Evolutionary conservation across 306 rosid species (phyloP).

Genomic region (Citrullus mucosospermus): DNA sequence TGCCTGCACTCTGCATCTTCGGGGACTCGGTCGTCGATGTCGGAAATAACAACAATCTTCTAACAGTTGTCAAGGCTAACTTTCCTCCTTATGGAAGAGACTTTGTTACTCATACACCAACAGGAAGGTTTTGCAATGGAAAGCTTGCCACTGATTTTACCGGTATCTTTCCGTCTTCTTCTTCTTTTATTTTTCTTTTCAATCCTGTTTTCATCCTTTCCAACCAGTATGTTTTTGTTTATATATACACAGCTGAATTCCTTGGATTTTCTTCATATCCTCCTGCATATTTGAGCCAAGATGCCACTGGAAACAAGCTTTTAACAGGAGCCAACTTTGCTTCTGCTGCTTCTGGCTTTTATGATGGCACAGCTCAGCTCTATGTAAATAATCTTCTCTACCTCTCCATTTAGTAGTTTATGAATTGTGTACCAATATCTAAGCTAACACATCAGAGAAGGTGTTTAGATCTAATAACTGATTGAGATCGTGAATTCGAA

Average conservation of each 20-base stretch:
- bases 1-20: conserved; percentile 45
- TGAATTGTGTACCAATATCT: not conserved
- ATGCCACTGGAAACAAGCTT: conserved; percentile 36
- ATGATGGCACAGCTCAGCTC: conserved; percentile 26
- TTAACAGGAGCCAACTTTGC: conserved; percentile 56
- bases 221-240: not conserved
- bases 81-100: conserved; percentile 62
- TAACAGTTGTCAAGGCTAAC: conserved; percentile 41
- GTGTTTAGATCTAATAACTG: not conserved
- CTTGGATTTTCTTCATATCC: conserved; percentile 51
- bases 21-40: conserved; percentile 57
- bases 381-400: conserved; percentile 24
- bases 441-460: not conserved
- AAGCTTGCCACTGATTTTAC: conserved; percentile 53
- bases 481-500: not conserved
- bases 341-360: conserved; percentile 51
- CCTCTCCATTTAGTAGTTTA: not conserved
- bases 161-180: conserved; percentile 15
- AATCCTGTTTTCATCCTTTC: not conserved
- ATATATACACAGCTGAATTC: conserved; percentile 28
- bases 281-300: conserved; percentile 49
- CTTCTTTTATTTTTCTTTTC: not conserved
- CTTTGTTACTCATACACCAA: conserved; percentile 40
- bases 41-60: conserved; percentile 44
- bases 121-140: conserved; percentile 63